Evolutionary conservation across 2,329 filamentous ascomycete genomes (phyloP), one percentile per base, ranked within the genome.

Genomic region (Aspergillus hortae): DNA sequence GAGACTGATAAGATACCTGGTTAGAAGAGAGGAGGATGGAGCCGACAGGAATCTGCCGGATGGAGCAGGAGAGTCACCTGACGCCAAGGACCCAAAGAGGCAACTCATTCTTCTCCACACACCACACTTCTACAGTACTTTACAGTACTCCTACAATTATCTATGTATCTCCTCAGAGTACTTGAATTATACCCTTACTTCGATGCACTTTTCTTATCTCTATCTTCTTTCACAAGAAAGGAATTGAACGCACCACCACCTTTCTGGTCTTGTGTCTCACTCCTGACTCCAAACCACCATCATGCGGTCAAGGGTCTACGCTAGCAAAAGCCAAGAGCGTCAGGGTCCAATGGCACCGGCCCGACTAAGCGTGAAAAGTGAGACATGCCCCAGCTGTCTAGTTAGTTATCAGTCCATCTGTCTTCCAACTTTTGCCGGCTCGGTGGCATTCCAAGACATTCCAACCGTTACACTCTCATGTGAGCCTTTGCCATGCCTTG

Each of bases 291-390:
- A 45, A 51, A 38, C 1, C 9, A 38, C 14, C 14, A 38, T n/a
- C 14, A 38, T 17, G 11, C 35, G 35, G 7, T 42, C 48, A 48
- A 54, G 45, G 48, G 53, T 55, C 49, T 46, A 44, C 55, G 45
- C 60, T 62, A 62, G 55, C 41, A 56, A 56, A 59, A 61, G 58
- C 58, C 60, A 61, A 62, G 58, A 49, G 44, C 44, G 25, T 10
- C 21, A 21, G 40, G 27, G 27, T 38, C 53, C 53, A 55, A 55
- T 44, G 42, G 48, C 6, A 27, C 14, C 35, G 38, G 30, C 27
- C 30, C 33, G 45, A 45, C 49, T 42, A 27, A 46, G 35, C 10
- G 46, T 27, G 21, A n/a, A 21, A 40, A 11, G 30, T 54, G 52
- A 55, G 49, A 60, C 58, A 60, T 53, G n/a, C 21, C 42, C 46